Conservation (phyloP, 75 land plant species). For the Isoetes taiwanensis region DNA sequence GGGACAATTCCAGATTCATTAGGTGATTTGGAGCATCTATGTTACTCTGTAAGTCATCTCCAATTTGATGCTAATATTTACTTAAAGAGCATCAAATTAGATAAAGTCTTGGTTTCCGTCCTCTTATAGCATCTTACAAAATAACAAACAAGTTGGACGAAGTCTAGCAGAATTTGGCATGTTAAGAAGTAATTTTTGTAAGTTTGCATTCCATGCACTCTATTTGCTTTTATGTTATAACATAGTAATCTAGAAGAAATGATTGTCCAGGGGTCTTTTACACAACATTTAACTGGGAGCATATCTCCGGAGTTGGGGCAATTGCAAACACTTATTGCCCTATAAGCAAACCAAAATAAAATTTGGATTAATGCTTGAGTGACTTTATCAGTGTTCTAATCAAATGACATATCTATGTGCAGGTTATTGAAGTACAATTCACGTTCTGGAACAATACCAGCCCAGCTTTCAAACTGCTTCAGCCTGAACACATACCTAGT, state of each 20-base stretch:
- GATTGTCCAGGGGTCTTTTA: not conserved
- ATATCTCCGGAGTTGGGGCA: conserved; percentile 6
- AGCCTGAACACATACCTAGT: not conserved
- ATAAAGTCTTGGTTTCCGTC: too few species aligned
- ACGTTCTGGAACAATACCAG: not conserved
- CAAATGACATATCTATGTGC: too few species aligned
- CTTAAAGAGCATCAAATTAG: too few species aligned
- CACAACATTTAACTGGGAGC: not conserved
- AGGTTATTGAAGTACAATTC: not conserved
- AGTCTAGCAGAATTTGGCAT: not conserved
- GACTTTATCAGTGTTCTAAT: too few species aligned
- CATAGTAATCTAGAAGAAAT: too few species aligned
- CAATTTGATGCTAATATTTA: too few species aligned
- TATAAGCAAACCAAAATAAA: too few species aligned
- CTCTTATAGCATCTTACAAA: not conserved
- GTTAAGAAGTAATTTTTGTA: not conserved
- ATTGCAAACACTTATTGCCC: not conserved
- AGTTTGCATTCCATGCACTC: not conserved
- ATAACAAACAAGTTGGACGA: not conserved
- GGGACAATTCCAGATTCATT: not conserved
- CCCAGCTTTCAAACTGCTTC: not conserved
- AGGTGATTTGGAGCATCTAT: conserved; percentile 6
- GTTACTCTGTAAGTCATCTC: conserved; percentile 2
- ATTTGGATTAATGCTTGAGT: too few species aligned
- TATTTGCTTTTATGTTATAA: too few species aligned